Evolutionary conservation across 1,139 yeast genomes (phyloP).

Genomic region (Nakaseomyces nivariensis): DNA sequence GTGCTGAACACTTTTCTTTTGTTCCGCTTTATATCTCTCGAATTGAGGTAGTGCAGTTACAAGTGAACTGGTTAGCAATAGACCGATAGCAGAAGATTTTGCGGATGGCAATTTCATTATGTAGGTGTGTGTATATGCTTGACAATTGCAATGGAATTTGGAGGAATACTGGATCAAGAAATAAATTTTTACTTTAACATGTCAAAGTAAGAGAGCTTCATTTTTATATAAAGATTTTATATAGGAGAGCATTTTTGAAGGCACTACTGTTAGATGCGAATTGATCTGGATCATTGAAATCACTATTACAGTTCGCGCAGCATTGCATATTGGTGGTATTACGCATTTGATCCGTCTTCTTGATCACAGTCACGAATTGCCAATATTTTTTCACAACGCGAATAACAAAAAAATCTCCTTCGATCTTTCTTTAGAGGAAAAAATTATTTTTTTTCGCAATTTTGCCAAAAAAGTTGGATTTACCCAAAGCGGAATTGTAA

Average conservation of each 20-base stretch:
- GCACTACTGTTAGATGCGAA: no score
- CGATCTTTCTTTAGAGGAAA: neutral
- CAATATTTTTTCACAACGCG: neutral
- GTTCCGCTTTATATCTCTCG: constrained; percentile 19
- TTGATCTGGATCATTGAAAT: no score
- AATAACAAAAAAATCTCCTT: neutral
- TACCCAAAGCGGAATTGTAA: neutral
- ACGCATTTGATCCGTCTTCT: no score
- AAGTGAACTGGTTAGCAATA: constrained; percentile 9
- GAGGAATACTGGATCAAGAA: no score
- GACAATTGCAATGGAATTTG: no score
- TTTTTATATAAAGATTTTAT: no score
- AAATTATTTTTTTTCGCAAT: neutral
- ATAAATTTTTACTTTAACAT: no score
- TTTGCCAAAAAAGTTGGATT: neutral
- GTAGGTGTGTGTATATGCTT: neutral
- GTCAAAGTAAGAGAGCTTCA: no score
- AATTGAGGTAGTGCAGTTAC: constrained; percentile 20
- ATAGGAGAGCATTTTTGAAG: no score
- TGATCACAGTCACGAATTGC: neutral
- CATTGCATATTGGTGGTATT: no score
- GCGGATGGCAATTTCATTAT: neutral
- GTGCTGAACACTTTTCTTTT: constrained; percentile 31
- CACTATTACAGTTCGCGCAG: no score
- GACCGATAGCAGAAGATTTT: neutral